Percentiles rank a stretch among this genome's conserved stretches.
Evolutionary conservation across 2,329 filamentous ascomycete species (phyloP).

Genomic region (Penicillium hesseltinei): DNA sequence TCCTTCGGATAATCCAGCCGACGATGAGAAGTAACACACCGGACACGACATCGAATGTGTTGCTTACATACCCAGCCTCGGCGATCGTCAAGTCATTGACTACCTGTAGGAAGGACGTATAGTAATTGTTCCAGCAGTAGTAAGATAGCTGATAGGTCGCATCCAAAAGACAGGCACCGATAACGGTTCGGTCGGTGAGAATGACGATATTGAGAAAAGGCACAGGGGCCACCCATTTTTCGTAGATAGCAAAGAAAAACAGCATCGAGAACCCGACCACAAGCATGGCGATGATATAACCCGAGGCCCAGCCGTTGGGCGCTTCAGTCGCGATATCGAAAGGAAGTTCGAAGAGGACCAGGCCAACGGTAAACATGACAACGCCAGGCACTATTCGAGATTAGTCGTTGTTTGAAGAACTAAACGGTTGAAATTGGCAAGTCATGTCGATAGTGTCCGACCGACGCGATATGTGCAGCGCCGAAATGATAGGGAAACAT

Average conservation of each 20-base stretch:
- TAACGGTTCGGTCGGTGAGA: conserved; percentile 28
- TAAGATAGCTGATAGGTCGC: conserved; percentile 30
- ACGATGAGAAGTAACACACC: conserved; percentile 56
- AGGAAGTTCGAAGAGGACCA: conserved; percentile 62
- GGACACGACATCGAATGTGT: conserved; percentile 52
- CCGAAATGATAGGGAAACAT: background rate
- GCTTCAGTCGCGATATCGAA: conserved; percentile 52
- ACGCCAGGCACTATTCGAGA: conserved; percentile 50
- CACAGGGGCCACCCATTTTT: conserved; percentile 54
- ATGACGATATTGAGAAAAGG: conserved; percentile 55
- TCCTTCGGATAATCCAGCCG: conserved; percentile 50
- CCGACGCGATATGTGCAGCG: no score
- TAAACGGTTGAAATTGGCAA: background rate
- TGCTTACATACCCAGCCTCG: conserved; percentile 45
- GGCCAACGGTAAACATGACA: conserved; percentile 56
- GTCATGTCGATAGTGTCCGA: background rate
- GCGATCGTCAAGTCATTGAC: conserved; percentile 32
- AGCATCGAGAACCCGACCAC: conserved; percentile 55
- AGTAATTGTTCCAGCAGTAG: conserved; percentile 33
- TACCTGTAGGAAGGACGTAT: conserved; percentile 24
- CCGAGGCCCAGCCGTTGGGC: conserved; percentile 38
- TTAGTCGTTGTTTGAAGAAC: background rate
- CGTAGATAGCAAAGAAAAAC: conserved; percentile 53
- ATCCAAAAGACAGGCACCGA: conserved; percentile 30
- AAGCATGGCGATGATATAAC: conserved; percentile 49